Base-by-base conservation (phyloP, 2,329 filamentous ascomycete genomes). In the Cladosporium oxysporum region DNA sequence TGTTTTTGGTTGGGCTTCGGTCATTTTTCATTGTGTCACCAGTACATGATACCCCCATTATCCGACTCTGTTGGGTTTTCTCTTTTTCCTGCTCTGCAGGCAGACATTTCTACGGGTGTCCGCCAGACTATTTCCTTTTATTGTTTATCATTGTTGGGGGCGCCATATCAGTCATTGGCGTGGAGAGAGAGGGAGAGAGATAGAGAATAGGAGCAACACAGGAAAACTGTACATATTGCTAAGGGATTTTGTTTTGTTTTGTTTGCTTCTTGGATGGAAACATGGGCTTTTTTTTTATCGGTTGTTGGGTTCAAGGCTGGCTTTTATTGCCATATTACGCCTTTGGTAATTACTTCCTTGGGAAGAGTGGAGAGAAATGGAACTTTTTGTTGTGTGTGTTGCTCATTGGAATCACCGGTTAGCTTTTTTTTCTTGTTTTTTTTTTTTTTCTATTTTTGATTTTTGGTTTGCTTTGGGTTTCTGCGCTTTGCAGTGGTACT, bases 21-120 rank as follows among this genome's bases (percentile, higher is more conserved):
- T 11, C 5, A 23, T 6, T 58, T 58, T 58, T 35, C 55, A 58
- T 58, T 58, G 33, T 58, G 55, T 58, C 55, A 58, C 55, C 31
- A 58, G 33, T 37, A 58, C 55, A 58, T 58, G 55, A 58, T 58
- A 58, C 55, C 55, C 55, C 55, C 47, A 10, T 29, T 35, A 28
- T 55, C 52, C 29, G 26, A 18, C 52, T 57, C 29, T 57, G 14
- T 31, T 33, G 26, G 29, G 7, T 6, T 53, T 35, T 57, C 5
- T 31, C 26, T 18, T 37, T 16, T 12, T 33, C 11, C 29, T 29
- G 29, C 50, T 33, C 6, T 29, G 52, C 52, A 21, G 28, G 52
- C 52, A 31, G 52, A 6, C 50, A 11, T 55, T 55, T 10, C 50
- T 55, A n/a, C 29, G 18, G 41, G 41, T n/a, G 52, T 31, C 31